phyloP scores from a whole-genome alignment of 2,329 filamentous ascomycete genomes.

The Phialophora verrucosa region DNA sequence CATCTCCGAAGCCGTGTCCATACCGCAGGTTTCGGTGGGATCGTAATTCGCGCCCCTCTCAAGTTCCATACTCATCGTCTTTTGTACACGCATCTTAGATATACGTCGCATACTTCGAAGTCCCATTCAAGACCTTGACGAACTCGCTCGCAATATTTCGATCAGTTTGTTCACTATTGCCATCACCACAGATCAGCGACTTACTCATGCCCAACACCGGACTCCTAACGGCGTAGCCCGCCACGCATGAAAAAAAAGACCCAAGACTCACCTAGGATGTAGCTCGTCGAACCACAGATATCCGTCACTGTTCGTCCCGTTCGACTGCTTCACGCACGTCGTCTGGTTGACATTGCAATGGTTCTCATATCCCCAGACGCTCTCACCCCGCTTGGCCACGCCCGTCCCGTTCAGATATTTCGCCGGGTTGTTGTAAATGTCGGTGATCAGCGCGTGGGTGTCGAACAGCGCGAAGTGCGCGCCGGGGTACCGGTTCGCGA shows the following conservation, averaged over 20 bases:
- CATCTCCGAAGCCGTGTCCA: not conserved
- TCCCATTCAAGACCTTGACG: slow-evolving; percentile 59
- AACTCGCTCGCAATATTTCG: slow-evolving; percentile 64
- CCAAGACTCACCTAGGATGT: slow-evolving; percentile 63
- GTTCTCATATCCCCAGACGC: slow-evolving; percentile 65
- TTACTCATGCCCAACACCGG: not conserved
- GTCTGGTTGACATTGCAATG: slow-evolving; percentile 56
- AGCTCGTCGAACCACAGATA: slow-evolving; percentile 59
- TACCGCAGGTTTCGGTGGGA: no score
- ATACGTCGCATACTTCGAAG: slow-evolving; percentile 41
- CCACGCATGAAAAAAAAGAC: not conserved
- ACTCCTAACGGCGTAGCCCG: not conserved
- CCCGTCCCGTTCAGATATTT: slow-evolving; percentile 66
- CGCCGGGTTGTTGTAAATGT: slow-evolving; percentile 64
- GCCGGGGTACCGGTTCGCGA: slow-evolving; percentile 55
- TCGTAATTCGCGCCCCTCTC: no score
- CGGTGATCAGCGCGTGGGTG: slow-evolving; percentile 57
- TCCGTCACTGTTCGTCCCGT: slow-evolving; percentile 33
- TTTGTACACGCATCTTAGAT: slow-evolving; percentile 20
- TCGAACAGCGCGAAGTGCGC: slow-evolving; percentile 71
- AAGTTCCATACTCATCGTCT: no score
- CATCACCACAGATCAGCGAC: not conserved
- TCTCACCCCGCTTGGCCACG: slow-evolving; percentile 67
- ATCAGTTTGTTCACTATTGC: slow-evolving; percentile 59
- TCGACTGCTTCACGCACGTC: slow-evolving; percentile 44